Conservation (phyloP, 129 eudicot species). For the Daucus carota region DH1_v3.0 NC_030382.2:26884501-26885000, state of each 20-base stretch:
- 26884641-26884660: slow-evolving; percentile 17
- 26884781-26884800: slow-evolving; percentile 43
- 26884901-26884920: slow-evolving; percentile 51
- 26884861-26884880: slow-evolving; percentile 37
- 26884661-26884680: slow-evolving; percentile 21
- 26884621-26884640: slow-evolving; percentile 23
- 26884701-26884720: slow-evolving; percentile 23
- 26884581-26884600: slow-evolving; percentile 21
- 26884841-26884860: slow-evolving; percentile 36
- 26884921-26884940: slow-evolving; percentile 66
- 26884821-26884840: slow-evolving; percentile 49
- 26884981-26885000: slow-evolving; percentile 53
- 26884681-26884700: slow-evolving; percentile 8
- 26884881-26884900: slow-evolving; percentile 28
- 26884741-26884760: slow-evolving; percentile 54
- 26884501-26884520: slow-evolving; percentile 39
- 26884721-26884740: slow-evolving; percentile 36
- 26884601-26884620: slow-evolving; percentile 34
- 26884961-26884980: slow-evolving; percentile 58
- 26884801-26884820: slow-evolving; percentile 44
- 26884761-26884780: slow-evolving; percentile 40
- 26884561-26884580: slow-evolving; percentile 48
- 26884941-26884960: slow-evolving; percentile 53
- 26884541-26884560: slow-evolving; percentile 46
- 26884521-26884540: slow-evolving; percentile 28